Evolutionary conservation across 805 yeast species (phyloP), one percentile per base, ranked within the genome.

Genomic region (Kazachstania bromeliacearum): DNA sequence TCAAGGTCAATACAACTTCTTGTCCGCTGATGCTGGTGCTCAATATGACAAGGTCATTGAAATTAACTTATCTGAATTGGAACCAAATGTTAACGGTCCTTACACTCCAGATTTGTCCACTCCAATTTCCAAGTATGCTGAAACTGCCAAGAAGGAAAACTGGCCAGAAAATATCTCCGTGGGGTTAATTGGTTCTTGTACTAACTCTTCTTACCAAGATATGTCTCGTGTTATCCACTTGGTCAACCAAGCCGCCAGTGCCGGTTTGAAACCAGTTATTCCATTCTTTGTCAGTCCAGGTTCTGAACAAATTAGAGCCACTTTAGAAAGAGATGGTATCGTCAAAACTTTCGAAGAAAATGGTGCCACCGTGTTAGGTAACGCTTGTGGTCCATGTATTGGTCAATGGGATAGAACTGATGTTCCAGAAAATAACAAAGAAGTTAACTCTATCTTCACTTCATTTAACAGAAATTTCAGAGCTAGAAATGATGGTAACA

Each of bases 311-410:
- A 85, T 89, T 52, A 77, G 97, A 64, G 97, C 97, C 36, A 89
- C 98, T 35, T 77, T 89, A 51, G 95, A 83, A 61, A 78, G 96
- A 65, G 98, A 89, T 62, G 97, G 97, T 40, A 75, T 82, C 55
- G 75, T 83, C 43, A 70, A 79, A 32, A 76, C 79, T 29, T 87
- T 89, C 60, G 78, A 79, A 60, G 76, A 80, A 37, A 80, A 78
- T 52, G 97, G 97, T 42, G 98, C 95, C 49, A 71, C 75, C 41
- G 95, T 89, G 31, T 72, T 89, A 50, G 96, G 97, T 37, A 89
- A 89, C 62, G 98, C 98, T 15, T 89, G 98, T 73, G 98, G 98
- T 50, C 98, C 97, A 55, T 89, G 98, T 70, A 89, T 89, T 59
- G 98, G 98, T 40, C 98, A 89, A 71, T 89, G 98, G 98, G 96